Evolutionary conservation across 2,329 filamentous ascomycete species (phyloP), one percentile per base, ranked within the genome.

Genomic region (Lasiodiplodia theobromae): DNA sequence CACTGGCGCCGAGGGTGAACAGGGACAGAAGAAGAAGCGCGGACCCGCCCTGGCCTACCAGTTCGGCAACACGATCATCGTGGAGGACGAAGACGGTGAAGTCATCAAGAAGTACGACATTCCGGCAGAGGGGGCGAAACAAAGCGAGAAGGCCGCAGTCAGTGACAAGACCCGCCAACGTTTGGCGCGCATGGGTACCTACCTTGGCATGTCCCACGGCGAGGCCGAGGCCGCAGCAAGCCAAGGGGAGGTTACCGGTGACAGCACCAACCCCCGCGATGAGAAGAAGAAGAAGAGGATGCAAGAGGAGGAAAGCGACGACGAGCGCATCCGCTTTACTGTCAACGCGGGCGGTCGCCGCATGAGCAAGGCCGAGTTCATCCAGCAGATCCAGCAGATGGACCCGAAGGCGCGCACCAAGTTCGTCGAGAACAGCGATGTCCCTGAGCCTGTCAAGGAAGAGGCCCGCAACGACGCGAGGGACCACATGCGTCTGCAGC

Each of bases 51-150:
- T 91, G 58, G 92, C 92, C 5, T 96, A 94, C 76, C 92, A 94
- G 72, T 95, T 93, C 75, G 93, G 93, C 71, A 94, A 93, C 76
- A 94, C 92, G 82, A 93, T 96, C 71, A 95, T 96, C 76, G 91
- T 96, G 18, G 92, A 96, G 80, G 92, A 96, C 71, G 91, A 92
- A 77, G 90, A 94, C 73, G 92, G 92, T 53, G 93, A 96, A 77
- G 93, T 96, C 38, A 87, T 96, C 77, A 94, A 94, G 82, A 90
- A 92, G 68, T 94, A 94, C 76, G 90, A 94, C 71, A 86, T 95
- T 34, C 90, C 91, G 0, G 81, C 85, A 0, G 79, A 87, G 4
- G 72, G 75, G 31, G 87, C 85, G 71, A 77, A 76, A 25, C 73
- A 70, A 14, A 71, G 75, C 34, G 73, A 75, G 34, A 73, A 70